Percentiles rank a stretch among this genome's conserved stretches.
phyloP scores from a whole-genome alignment of 1,284 basidiomycete genomes.

The Rhodotorula sp. region DNA sequence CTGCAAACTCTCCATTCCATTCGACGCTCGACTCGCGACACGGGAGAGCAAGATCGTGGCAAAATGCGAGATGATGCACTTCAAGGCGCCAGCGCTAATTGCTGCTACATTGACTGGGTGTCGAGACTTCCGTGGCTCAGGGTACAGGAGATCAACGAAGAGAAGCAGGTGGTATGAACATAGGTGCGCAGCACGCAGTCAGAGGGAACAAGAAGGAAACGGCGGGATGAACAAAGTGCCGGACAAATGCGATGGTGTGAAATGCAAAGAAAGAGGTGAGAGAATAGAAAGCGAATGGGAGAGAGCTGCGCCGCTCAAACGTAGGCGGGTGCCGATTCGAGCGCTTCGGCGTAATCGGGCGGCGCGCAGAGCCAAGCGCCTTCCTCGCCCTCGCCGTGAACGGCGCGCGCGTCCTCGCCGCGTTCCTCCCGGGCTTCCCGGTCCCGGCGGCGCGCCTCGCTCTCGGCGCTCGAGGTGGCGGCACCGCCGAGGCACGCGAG shows the following conservation, averaged over 20 bases:
- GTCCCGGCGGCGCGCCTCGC: constrained; percentile 22
- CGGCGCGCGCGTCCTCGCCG: constrained; percentile 30
- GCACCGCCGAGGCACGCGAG: constrained; percentile 35
- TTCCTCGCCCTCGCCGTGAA: constrained; percentile 35
- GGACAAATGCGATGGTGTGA: background rate
- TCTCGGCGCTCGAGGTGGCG: constrained; percentile 11
- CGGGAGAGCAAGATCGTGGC: too few relatives aligned
- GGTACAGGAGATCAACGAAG: too few relatives aligned
- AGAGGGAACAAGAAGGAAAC: background rate
- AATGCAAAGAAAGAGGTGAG: background rate
- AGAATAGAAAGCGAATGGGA: background rate
- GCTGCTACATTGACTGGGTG: too few relatives aligned
- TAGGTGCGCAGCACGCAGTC: too few relatives aligned
- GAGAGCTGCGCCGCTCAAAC: background rate
- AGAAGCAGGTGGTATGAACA: too few relatives aligned
- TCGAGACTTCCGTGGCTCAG: too few relatives aligned
- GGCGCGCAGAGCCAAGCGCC: constrained; percentile 43
- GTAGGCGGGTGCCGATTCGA: constrained; percentile 40
- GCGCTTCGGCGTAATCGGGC: constrained; percentile 40
- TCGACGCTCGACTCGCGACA: too few relatives aligned
- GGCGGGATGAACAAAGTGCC: background rate
- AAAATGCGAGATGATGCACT: too few relatives aligned
- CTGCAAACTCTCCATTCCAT: too few relatives aligned
- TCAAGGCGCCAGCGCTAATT: too few relatives aligned
- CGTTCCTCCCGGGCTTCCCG: constrained; percentile 39